These are phyloP conservation scores for Pyrenula massariospora DNA, from an alignment of 495 filamentous ascomycete genomes.

Conservation along the genomic window DNA sequence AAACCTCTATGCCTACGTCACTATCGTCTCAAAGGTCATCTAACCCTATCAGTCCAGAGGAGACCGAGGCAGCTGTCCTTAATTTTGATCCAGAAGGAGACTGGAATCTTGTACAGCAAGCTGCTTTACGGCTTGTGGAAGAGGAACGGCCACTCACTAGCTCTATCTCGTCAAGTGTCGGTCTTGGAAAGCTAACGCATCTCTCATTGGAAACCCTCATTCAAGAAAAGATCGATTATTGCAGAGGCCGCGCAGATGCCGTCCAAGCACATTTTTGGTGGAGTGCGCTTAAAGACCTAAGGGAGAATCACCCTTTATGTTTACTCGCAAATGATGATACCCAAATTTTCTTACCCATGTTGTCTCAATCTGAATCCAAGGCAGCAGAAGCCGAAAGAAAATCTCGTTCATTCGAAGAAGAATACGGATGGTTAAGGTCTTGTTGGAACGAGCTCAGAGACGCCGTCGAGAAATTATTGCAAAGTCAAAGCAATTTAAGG, in stretches of 20 bases:
- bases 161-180: not conserved
- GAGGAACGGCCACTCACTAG: not conserved
- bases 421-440: not conserved
- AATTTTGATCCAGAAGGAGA: not conserved
- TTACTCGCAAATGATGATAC: not conserved
- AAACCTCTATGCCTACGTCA: not conserved
- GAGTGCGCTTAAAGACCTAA: slow-evolving; percentile 53
- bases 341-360: not conserved
- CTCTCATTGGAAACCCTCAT: not conserved
- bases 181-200: not conserved
- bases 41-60: not conserved
- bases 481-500: slow-evolving; percentile 26
- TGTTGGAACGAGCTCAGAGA: slow-evolving; percentile 31
- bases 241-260: slow-evolving; percentile 52
- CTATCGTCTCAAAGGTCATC: not conserved
- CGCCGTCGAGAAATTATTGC: slow-evolving; percentile 51
- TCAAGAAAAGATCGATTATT: not conserved
- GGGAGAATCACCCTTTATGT: slow-evolving; percentile 5
- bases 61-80: not conserved
- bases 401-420: not conserved
- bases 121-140: not conserved
- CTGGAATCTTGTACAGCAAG: not conserved
- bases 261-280: slow-evolving; percentile 59
- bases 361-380: not conserved
- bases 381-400: not conserved